Evolutionary conservation across 306 rosid genomes (phyloP).

Genomic region (Inga laurina): DNA sequence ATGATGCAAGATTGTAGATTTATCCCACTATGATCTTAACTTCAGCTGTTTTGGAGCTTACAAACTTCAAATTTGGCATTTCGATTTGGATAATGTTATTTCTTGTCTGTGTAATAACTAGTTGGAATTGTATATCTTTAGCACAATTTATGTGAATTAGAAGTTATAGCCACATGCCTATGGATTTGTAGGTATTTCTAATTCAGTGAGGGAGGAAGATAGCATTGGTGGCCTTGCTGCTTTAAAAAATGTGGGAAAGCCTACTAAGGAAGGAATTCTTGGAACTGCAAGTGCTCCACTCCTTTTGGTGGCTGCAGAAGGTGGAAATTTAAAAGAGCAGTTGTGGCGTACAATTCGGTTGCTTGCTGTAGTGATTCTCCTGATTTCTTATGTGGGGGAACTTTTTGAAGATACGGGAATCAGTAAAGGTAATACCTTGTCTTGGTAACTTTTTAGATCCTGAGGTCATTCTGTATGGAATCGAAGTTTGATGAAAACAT

Average conservation of each 20-base stretch:
- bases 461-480: conserved; percentile 1
- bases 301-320: conserved; percentile 69
- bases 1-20: neutral
- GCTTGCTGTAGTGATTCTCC: conserved; percentile 60
- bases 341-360: conserved; percentile 74
- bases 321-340: conserved; percentile 74
- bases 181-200: conserved; percentile 61
- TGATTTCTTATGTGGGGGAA: conserved; percentile 76
- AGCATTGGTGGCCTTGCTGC: conserved; percentile 52
- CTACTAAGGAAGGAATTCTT: conserved; percentile 62
- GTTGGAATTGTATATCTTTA: neutral
- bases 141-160: conserved; percentile 12
- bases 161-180: conserved; percentile 44
- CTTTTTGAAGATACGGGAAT: conserved; percentile 79
- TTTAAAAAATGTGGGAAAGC: conserved; percentile 63
- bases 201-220: conserved; percentile 55
- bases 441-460: conserved; percentile 14
- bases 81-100: conserved; percentile 1
- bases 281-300: conserved; percentile 81
- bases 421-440: conserved; percentile 64
- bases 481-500: conserved; percentile 13
- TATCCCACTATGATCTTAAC: neutral
- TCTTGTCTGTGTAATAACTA: conserved; percentile 20
- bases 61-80: conserved; percentile 8
- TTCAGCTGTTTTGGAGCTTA: conserved; percentile 18